Evolutionary conservation across 805 yeast species (phyloP).

Genomic region (Isabelozyma gotoi): DNA sequence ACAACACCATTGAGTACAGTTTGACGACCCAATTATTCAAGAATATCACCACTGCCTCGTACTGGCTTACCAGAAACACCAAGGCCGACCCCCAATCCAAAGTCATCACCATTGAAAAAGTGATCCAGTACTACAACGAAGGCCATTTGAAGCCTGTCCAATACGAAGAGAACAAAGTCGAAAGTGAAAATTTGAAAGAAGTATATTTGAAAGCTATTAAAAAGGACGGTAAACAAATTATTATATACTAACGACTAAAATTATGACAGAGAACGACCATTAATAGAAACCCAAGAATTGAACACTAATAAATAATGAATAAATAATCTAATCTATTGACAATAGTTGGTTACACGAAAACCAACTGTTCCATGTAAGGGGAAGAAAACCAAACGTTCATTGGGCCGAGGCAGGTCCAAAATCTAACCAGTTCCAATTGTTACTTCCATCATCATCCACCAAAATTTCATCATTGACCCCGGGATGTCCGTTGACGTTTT

Average conservation of each 20-base stretch:
- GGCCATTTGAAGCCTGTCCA: not conserved
- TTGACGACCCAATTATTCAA: slow-evolving; percentile 27
- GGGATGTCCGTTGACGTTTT: slow-evolving; percentile 12
- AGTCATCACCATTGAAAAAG: slow-evolving; percentile 50
- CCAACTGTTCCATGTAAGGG: too few relatives aligned
- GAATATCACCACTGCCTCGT: slow-evolving; percentile 26
- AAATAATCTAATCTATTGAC: not conserved
- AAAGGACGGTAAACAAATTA: slow-evolving; percentile 47
- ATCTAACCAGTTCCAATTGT: slow-evolving; percentile 42
- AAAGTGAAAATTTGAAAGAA: slow-evolving; percentile 40
- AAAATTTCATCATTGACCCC: slow-evolving; percentile 36
- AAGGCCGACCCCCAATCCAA: slow-evolving; percentile 54
- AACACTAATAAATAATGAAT: not conserved
- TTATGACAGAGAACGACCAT: not conserved
- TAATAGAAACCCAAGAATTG: not conserved
- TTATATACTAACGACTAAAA: slow-evolving; percentile 16
- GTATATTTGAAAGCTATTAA: slow-evolving; percentile 45
- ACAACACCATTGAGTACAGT: slow-evolving; percentile 13
- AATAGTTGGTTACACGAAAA: too few relatives aligned
- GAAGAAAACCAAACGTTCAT: too few relatives aligned
- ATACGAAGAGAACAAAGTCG: not conserved
- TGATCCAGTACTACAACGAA: slow-evolving; percentile 58
- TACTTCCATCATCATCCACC: slow-evolving; percentile 14
- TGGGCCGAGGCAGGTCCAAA: slow-evolving; percentile 31
- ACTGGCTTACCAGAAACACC: slow-evolving; percentile 32